Evolutionary conservation across 805 yeast species (phyloP).

Genomic region (Saturnispora kantuleensis): DNA sequence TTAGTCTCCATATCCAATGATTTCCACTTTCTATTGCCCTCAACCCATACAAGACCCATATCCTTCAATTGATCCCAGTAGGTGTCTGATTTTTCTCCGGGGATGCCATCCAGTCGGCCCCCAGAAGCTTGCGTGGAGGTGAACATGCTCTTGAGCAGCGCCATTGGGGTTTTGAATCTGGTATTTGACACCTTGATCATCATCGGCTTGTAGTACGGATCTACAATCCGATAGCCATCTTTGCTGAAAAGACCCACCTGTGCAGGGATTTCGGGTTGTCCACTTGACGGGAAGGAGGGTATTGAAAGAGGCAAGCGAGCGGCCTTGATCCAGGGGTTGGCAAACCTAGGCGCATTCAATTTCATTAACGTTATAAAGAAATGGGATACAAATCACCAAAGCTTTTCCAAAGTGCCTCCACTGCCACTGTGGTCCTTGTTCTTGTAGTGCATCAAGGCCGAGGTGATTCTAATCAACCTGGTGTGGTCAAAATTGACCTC

Average conservation of each 20-base stretch:
- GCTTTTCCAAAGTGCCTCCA: conserved; percentile 20
- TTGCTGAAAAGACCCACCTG: no score
- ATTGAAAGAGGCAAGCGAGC: neutral
- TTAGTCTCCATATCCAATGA: neutral
- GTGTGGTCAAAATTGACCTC: conserved; percentile 30
- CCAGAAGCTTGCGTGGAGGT: neutral
- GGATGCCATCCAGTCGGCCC: neutral
- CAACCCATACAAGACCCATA: neutral
- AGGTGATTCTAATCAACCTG: conserved; percentile 23
- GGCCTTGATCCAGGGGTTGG: neutral
- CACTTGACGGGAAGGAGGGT: neutral
- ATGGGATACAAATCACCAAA: conserved; percentile 17
- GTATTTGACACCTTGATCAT: neutral
- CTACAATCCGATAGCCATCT: conserved; percentile 1
- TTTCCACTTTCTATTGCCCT: neutral
- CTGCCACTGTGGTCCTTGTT: conserved; percentile 18
- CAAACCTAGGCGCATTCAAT: neutral
- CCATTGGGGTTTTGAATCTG: neutral
- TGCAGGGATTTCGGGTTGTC: no score
- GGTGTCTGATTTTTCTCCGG: neutral
- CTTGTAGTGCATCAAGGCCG: conserved; percentile 20
- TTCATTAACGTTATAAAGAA: neutral
- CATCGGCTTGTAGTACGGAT: conserved; percentile 4
- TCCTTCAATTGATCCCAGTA: conserved; percentile 2
- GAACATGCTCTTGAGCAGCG: neutral